A percentile compares a stretch with the other conserved stretches of the same genome.
Conservation (phyloP, 1,139 yeast species). For the Hemisphaericaspora subhashii region DNA sequence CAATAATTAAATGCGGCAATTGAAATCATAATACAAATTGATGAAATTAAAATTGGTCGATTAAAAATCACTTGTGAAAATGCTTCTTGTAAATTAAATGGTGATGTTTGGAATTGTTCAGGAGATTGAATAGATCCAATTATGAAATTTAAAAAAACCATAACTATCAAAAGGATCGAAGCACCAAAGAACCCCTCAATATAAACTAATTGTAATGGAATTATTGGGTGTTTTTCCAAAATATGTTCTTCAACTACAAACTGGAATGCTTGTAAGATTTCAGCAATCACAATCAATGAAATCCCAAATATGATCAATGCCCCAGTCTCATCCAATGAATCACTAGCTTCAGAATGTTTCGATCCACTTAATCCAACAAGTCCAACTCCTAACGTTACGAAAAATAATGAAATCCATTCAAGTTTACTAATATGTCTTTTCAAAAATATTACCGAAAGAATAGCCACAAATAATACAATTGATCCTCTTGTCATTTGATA, state of each 20-base stretch:
- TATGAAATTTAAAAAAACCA: constrained; percentile 45
- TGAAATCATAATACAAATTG: constrained; percentile 67
- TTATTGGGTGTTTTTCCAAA: constrained; percentile 51
- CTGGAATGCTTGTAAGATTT: constrained; percentile 68
- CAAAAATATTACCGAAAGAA: constrained; percentile 65
- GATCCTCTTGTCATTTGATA: constrained; percentile 88
- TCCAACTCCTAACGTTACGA: constrained; percentile 67
- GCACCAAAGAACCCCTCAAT: constrained; percentile 75
- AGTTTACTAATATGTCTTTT: constrained; percentile 53
- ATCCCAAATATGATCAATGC: constrained; percentile 54
- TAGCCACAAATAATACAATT: constrained; percentile 73
- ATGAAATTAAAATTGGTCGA: constrained; percentile 46
- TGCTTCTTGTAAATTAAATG: constrained; percentile 59
- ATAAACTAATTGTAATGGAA: constrained; percentile 69
- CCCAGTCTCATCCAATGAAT: constrained; percentile 16
- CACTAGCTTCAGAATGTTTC: constrained; percentile 18
- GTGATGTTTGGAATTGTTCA: constrained; percentile 38
- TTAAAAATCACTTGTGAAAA: constrained; percentile 49
- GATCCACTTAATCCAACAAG: constrained; percentile 74
- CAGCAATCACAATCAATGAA: constrained; percentile 58
- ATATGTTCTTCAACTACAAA: constrained; percentile 79
- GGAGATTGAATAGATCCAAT: constrained; percentile 36
- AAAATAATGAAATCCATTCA: constrained; percentile 66
- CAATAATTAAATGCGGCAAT: constrained; percentile 73
- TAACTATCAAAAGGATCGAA: constrained; percentile 40